Evolutionary conservation across 192 early-diverging fungal genomes (phyloP), one percentile per base, ranked within the genome.

Genomic region (Backusella circina): DNA sequence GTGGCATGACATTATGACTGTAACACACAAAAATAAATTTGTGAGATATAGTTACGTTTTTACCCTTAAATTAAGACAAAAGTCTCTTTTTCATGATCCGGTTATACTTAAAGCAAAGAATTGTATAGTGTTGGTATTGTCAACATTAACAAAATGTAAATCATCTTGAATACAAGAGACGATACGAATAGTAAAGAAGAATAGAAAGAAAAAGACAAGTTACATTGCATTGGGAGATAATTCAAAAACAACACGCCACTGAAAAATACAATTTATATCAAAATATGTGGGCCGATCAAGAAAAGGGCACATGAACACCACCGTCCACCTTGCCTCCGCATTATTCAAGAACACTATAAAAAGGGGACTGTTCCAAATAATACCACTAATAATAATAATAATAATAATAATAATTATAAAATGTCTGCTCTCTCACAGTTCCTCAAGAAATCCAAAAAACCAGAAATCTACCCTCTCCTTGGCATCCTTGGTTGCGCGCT

Each of bases 381-480:
- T 50, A 51, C 9, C 2, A 15, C 15, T 12, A 15, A 44, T 12
- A 15, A 44, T 15, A 44, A 44, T 3, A 44, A 10, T 0, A 44
- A 44, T 12, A 41, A 12, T 35, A 35, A 35, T n/a, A 35, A 35
- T 35, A 35, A 8, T 41, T 1, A 9, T 41, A 41, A 8, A 13
- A 61, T 61, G 54, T 28, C 54, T 61, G 54, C 54, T 16, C 65
- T 67, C 35, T 67, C 30, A 35, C 65, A 71, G 31, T 37, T 30
- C 15, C 36, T 71, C 26, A 30, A 41, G 36, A 37, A 61, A 61
- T 61, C 54, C 54, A 76, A 64, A 61, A 71, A 75, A 23, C 78
- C 78, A 8, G 74, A 79, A 67, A 67, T 79, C n/a, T 75, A 35
- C n/a, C 78, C 74, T 66, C 41, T 79, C 13, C 50, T 79, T 31